A percentile compares a stretch with the other conserved stretches of the same genome.
Evolutionary conservation across 164 flowering plant species (phyloP).

Genomic region (Vitis cinerea): DNA sequence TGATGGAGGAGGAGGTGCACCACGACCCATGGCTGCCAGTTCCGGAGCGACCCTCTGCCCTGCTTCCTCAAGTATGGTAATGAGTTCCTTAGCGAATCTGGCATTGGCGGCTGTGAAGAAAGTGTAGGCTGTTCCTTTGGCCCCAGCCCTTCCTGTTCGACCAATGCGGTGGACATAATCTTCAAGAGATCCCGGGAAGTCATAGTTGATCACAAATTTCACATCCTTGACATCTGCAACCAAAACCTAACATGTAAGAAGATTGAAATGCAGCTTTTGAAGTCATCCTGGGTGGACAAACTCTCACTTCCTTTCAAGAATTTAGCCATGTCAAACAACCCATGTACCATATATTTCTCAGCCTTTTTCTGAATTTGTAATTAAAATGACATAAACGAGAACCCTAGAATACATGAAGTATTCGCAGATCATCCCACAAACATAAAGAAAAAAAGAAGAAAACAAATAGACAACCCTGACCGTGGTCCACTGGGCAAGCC

Average conservation of each 20-base stretch:
- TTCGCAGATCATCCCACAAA: no score
- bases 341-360: background rate
- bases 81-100: constrained; percentile 93
- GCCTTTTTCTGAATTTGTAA: no score
- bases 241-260: background rate
- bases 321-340: background rate
- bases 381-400: no score
- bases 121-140: constrained; percentile 93
- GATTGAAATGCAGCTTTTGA: background rate
- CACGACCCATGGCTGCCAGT: constrained; percentile 90
- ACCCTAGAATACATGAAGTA: no score
- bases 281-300: background rate
- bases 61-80: constrained; percentile 88
- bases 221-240: constrained; percentile 94
- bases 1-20: constrained; percentile 81
- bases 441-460: no score
- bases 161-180: constrained; percentile 98
- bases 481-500: no score
- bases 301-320: background rate
- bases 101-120: constrained; percentile 97
- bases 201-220: constrained; percentile 87
- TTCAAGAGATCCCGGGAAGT: constrained; percentile 94
- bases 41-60: constrained; percentile 89
- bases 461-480: no score
- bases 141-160: constrained; percentile 95